Evolutionary conservation across 331 rosid genomes (phyloP), one percentile per base, ranked within the genome.

Genomic region (Rosa hybrid): DNA sequence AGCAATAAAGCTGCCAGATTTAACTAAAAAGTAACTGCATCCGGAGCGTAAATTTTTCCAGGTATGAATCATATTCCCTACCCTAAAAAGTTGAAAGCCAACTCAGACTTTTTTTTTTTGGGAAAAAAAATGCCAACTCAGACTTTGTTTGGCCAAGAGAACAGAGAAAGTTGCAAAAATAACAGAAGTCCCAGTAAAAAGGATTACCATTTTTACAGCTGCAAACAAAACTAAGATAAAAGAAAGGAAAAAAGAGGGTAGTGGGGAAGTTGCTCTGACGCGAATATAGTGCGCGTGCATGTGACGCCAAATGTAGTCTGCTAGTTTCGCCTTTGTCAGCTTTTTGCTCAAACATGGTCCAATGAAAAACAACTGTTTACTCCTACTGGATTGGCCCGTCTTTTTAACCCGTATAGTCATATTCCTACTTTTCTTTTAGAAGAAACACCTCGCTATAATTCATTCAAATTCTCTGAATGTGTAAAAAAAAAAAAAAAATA

Each of bases 321-420:
- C 77, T 27, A 27, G 9, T 54, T 7, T 17, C 1, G 2, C 57
- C 30, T 62, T 54, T 46, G 44, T 16, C 80, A 71, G 77, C 23
- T n/a, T 57, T 71, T 72, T 30, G 57, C 38, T 14, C 64, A 16
- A 79, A 80, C 20, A 27, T 3, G 17, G 34, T 72, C 42, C 78
- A 46, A 13, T 54, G 18, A 45, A 64, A 38, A 53, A 54, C 72
- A 54, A 68, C 44, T 75, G 20, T 67, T 74, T 13, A 8, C 76
- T 59, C n/a, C 39, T 20, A 34, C 60, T 81, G 9, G 67, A 68
- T 81, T 76, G 78, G 77, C 27, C 73, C 68, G 84, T 77, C 41
- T 13, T 14, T 63, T 30, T 30, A 25, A 27, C 18, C 13, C n/a
- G 69, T 63, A 5, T 27, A 3, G n/a, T 64, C 41, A 62, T 14